These are phyloP conservation scores for Raffaelea deltoideospora DNA, from an alignment of 2,329 filamentous ascomycete species.

Conservation along the genomic window DNA sequence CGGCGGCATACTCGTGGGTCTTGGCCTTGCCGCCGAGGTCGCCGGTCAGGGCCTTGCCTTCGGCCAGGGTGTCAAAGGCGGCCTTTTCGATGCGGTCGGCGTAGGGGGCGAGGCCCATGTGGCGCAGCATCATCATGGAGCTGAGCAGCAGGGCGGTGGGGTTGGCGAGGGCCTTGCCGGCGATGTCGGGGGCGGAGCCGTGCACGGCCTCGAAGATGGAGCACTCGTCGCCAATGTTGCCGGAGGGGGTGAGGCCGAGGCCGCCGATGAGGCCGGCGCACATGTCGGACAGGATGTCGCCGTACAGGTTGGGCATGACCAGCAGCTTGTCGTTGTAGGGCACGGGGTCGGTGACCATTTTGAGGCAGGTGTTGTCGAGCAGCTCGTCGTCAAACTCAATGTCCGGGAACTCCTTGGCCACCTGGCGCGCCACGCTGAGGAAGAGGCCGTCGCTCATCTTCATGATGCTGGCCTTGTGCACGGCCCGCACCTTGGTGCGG, in stretches of 20 bases:
- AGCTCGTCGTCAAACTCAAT: slow-evolving; percentile 97
- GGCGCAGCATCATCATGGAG: slow-evolving; percentile 99
- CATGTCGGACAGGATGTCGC: slow-evolving; percentile 99
- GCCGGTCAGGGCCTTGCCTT: slow-evolving; percentile 92
- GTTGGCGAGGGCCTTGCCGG: slow-evolving; percentile 81
- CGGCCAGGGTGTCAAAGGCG: slow-evolving; percentile 85
- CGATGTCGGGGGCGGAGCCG: slow-evolving; percentile 51
- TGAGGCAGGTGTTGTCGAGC: slow-evolving; percentile 97
- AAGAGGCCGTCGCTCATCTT: slow-evolving; percentile 99
- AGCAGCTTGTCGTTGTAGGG: slow-evolving; percentile 99
- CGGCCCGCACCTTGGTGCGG: slow-evolving; percentile 90
- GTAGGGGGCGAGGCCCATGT: slow-evolving; percentile 83
- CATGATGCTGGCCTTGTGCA: slow-evolving; percentile 99
- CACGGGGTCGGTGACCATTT: slow-evolving; percentile 90
- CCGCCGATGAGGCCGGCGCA: slow-evolving; percentile 97
- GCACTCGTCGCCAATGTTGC: slow-evolving; percentile 98
- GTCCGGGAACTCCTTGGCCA: slow-evolving; percentile 88
- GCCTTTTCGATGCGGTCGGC: slow-evolving; percentile 83
- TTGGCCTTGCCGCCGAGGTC: slow-evolving; percentile 93
- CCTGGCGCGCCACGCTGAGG: slow-evolving; percentile 68
- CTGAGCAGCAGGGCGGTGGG: slow-evolving; percentile 88
- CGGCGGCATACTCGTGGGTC: slow-evolving; percentile 84
- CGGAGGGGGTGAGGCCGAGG: slow-evolving; percentile 89
- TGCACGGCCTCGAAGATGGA: slow-evolving; percentile 99
- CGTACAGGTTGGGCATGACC: slow-evolving; percentile 96